Conservation (phyloP, 257 asterid species). For the Solanum dulcamara region DNA sequence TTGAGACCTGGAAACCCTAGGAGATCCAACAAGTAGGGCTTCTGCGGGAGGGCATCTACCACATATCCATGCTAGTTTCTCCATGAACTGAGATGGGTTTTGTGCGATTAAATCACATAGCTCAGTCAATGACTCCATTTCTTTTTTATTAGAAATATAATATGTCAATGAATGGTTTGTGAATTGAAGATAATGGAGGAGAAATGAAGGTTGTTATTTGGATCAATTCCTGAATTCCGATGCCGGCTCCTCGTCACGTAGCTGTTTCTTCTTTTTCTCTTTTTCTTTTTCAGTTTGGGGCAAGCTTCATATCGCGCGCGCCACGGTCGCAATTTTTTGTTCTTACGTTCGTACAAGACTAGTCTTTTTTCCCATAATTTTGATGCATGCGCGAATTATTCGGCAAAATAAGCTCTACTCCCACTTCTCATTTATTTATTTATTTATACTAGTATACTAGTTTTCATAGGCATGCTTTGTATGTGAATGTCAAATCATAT, state of each 20-base stretch:
- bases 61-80: slow-evolving; percentile 79
- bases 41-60: slow-evolving; percentile 86
- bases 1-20: slow-evolving; percentile 76
- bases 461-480: no score
- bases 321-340: background rate
- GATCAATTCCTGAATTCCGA: background rate
- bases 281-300: background rate
- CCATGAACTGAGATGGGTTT: slow-evolving; percentile 47
- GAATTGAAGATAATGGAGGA: background rate
- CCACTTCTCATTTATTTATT: background rate
- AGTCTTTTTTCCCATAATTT: background rate
- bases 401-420: background rate
- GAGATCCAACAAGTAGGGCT: slow-evolving; percentile 56
- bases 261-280: background rate
- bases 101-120: slow-evolving; percentile 78
- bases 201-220: background rate
- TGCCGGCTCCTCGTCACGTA: background rate
- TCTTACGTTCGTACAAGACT: background rate
- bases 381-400: background rate
- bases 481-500: no score
- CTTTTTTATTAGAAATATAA: no score
- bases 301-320: background rate
- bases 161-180: no score
- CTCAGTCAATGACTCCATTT: slow-evolving; percentile 66
- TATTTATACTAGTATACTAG: no score